Conservation (phyloP, 2,329 filamentous ascomycete genomes). For the Pezizomycotina sp. region DNA sequence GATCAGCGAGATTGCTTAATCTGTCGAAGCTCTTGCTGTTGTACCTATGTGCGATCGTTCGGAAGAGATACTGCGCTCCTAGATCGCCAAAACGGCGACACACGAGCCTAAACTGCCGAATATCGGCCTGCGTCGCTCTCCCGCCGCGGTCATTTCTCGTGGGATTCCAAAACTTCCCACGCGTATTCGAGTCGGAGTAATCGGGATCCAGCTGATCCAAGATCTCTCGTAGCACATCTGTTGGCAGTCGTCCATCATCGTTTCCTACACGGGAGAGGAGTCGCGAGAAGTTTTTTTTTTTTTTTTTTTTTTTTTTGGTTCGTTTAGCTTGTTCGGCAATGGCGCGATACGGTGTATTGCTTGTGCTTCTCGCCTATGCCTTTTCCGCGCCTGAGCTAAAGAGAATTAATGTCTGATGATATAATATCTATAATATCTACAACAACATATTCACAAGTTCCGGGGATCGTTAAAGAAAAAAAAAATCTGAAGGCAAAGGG, state of each 20-base stretch:
- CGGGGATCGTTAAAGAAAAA: neutral
- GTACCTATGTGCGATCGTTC: constrained; percentile 37
- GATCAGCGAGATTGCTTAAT: constrained; percentile 35
- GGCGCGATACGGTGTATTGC: too few relatives aligned
- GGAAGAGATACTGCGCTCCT: constrained; percentile 37
- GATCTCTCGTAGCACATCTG: constrained; percentile 36
- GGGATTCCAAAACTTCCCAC: constrained; percentile 35
- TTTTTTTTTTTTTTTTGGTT: too few relatives aligned
- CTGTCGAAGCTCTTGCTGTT: constrained; percentile 35
- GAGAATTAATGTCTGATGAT: neutral
- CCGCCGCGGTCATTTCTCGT: constrained; percentile 38
- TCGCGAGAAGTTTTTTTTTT: too few relatives aligned
- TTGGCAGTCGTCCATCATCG: constrained; percentile 29
- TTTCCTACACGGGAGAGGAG: too few relatives aligned
- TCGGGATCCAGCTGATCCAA: constrained; percentile 37
- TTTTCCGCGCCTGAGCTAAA: too few relatives aligned
- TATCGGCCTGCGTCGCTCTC: constrained; percentile 33
- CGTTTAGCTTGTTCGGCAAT: too few relatives aligned
- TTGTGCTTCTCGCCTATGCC: too few relatives aligned
- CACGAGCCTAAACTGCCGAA: constrained; percentile 34
- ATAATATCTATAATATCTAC: neutral
- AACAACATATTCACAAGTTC: neutral
- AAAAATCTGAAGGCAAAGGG: neutral
- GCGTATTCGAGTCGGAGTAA: constrained; percentile 32
- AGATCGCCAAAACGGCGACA: constrained; percentile 37